These are phyloP conservation scores for Nissolia schottii DNA, from an alignment of 306 rosid species.

Conservation along the genomic window DNA sequence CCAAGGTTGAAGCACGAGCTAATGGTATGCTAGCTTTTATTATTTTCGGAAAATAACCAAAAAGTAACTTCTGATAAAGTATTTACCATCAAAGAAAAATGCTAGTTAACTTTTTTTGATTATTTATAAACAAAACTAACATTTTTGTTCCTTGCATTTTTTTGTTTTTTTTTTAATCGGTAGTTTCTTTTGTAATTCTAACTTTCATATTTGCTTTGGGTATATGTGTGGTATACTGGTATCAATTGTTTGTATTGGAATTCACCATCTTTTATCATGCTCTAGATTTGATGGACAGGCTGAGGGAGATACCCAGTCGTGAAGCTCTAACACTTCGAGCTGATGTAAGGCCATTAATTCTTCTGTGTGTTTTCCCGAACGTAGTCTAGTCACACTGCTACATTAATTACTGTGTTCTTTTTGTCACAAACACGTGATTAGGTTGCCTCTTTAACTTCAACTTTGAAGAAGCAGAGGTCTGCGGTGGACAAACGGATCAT, in stretches of 20 bases:
- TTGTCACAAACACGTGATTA: conserved; percentile 24
- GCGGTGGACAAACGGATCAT: conserved; percentile 51
- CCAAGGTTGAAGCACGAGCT: conserved; percentile 67
- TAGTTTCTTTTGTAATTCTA: neutral
- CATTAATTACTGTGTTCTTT: conserved; percentile 11
- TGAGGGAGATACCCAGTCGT: conserved; percentile 70
- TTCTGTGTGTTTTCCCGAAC: neutral
- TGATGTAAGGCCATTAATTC: conserved; percentile 51
- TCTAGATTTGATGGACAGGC: conserved; percentile 73
- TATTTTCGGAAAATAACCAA: neutral
- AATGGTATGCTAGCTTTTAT: conserved; percentile 40
- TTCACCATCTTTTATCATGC: conserved; percentile 9
- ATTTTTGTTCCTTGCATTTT: neutral
- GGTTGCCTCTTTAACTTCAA: conserved; percentile 74
- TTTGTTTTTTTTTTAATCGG: neutral
- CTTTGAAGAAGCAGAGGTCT: conserved; percentile 53
- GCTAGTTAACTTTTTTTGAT: neutral
- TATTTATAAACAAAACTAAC: neutral
- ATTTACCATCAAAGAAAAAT: neutral
- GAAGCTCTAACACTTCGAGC: conserved; percentile 81
- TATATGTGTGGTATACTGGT: too few species aligned
- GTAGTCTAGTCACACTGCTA: neutral
- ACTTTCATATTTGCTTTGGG: neutral
- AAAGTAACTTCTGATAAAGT: neutral
- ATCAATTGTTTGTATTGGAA: neutral